A percentile compares a stretch with the other conserved stretches of the same genome.
These are phyloP conservation scores for Cardiospermum halicacabum DNA, from an alignment of 345 rosid genomes.

Conservation along the genomic window DNA sequence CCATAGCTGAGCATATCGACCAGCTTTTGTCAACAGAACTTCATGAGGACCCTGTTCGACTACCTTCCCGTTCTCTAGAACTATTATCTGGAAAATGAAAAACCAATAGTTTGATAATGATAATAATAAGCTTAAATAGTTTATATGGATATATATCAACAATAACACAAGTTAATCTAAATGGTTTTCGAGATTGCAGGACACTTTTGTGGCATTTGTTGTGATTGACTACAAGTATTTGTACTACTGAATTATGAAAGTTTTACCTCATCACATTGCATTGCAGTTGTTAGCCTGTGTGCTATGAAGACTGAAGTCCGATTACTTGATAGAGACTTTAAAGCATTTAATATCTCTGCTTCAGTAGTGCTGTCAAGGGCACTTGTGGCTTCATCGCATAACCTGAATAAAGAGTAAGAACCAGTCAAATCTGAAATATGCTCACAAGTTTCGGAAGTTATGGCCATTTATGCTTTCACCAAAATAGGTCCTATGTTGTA, in stretches of 20 bases:
- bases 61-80: constrained; percentile 89
- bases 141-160: too few species aligned
- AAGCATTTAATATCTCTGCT: constrained; percentile 85
- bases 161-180: neutral
- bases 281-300: constrained; percentile 97
- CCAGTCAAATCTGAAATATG: neutral
- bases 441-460: neutral
- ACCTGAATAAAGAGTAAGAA: constrained; percentile 37
- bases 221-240: neutral
- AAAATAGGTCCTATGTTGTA: neutral
- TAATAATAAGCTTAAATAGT: neutral
- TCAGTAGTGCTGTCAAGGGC: constrained; percentile 99
- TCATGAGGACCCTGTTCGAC: constrained; percentile 94
- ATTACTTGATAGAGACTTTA: constrained; percentile 76
- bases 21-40: constrained; percentile 60
- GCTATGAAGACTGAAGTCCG: constrained; percentile 93
- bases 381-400: constrained; percentile 99
- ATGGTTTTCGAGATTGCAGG: neutral
- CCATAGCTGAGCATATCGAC: constrained; percentile 98
- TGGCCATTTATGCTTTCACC: neutral
- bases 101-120: neutral
- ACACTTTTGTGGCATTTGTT: neutral
- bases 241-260: neutral
- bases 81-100: constrained; percentile 83
- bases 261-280: constrained; percentile 94